Percentiles rank a stretch among this genome's conserved stretches.
Conservation (phyloP, 108 stramenopile genomes). For the Skeletonema marinoi region DNA sequence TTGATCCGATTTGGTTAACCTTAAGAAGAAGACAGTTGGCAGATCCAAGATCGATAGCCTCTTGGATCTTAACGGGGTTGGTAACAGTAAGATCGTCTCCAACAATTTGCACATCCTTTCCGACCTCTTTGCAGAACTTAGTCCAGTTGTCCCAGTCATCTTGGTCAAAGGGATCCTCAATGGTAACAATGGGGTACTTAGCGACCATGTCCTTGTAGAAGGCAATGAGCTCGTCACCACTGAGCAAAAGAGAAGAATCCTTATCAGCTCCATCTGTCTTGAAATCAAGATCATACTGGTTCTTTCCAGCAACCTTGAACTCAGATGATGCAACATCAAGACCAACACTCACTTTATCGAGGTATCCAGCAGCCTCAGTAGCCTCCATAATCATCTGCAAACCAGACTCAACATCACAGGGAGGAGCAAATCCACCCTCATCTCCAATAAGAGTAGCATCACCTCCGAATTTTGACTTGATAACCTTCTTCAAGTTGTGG, state of each 20-base stretch:
- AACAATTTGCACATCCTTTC: conserved; percentile 94
- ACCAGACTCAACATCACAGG: conserved; percentile 90
- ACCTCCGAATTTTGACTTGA: conserved; percentile 98
- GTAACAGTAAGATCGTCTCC: conserved; percentile 99
- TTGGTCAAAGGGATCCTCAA: conserved; percentile 99
- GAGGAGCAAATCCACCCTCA: conserved; percentile 99
- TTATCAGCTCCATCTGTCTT: conserved; percentile 85
- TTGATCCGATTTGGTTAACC: conserved; percentile 99
- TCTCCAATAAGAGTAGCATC: conserved; percentile 99
- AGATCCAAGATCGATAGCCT: conserved; percentile 91
- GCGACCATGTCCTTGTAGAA: conserved; percentile 91
- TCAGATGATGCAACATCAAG: conserved; percentile 99
- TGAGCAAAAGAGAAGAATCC: conserved; percentile 80
- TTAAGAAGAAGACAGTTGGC: conserved; percentile 98
- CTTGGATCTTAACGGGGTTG: conserved; percentile 94
- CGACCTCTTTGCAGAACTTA: conserved; percentile 88
- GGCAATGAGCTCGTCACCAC: conserved; percentile 93
- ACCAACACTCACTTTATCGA: conserved; percentile 94
- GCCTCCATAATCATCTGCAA: conserved; percentile 99
- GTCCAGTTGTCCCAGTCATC: conserved; percentile 99
- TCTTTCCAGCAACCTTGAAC: conserved; percentile 94
- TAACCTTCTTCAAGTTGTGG: conserved; percentile 97
- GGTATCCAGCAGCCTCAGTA: conserved; percentile 92
- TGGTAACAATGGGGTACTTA: conserved; percentile 98
- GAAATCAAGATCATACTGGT: conserved; percentile 99